Evolutionary conservation across 2,329 filamentous ascomycete species (phyloP).

Genomic region (Cladosporium halotolerans): DNA sequence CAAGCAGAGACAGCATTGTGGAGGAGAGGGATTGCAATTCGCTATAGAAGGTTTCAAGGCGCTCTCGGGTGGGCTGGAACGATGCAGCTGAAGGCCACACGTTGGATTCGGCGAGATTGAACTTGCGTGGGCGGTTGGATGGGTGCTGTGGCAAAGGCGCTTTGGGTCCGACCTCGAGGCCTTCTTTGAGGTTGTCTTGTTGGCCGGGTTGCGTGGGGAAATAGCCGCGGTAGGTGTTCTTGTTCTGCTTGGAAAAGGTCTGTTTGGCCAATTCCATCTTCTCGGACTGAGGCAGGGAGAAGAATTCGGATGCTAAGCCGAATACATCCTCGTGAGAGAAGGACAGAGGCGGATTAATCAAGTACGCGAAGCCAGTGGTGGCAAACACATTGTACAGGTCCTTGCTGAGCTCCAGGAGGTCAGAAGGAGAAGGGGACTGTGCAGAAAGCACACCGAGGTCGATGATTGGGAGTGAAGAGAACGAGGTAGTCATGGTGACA

Average conservation of each 20-base stretch:
- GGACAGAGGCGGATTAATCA: constrained; percentile 38
- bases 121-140: constrained; percentile 18
- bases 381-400: constrained; percentile 38
- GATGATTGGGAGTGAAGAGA: constrained; percentile 39
- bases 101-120: constrained; percentile 38
- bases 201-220: constrained; percentile 39
- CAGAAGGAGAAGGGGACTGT: constrained; percentile 21
- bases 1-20: constrained; percentile 35
- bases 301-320: constrained; percentile 29
- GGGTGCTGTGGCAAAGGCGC: constrained; percentile 11
- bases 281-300: constrained; percentile 11
- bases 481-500: constrained; percentile 37
- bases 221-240: constrained; percentile 43
- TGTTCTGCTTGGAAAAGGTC: constrained; percentile 35
- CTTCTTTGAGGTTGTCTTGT: constrained; percentile 41
- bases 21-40: constrained; percentile 37
- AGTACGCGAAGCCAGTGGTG: constrained; percentile 44
- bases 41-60: constrained; percentile 33
- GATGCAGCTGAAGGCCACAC: constrained; percentile 31
- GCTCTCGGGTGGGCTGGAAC: constrained; percentile 17
- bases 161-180: constrained; percentile 40
- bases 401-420: constrained; percentile 29
- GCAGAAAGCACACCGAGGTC: constrained; percentile 34
- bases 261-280: constrained; percentile 34
- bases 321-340: constrained; percentile 41